Base-by-base conservation (phyloP, 345 rosid genomes). In the Erysimum cheiranthoides region DNA sequence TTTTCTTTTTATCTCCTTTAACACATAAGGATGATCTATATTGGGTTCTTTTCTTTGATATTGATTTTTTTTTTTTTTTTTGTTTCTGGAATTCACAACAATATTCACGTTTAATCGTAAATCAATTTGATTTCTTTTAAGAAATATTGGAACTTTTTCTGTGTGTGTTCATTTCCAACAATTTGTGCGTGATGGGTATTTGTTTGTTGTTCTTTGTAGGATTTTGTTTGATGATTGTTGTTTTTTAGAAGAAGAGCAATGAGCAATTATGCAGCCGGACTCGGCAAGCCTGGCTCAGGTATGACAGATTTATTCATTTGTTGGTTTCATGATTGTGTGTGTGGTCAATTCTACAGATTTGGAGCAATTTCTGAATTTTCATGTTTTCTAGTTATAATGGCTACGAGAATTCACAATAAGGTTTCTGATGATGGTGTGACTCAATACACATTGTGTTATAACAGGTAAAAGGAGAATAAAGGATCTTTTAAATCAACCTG, bases 401-500 rank as follows among this genome's bases (percentile, higher is more conserved):
- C 57, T 46, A 39, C 25, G 54, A 28, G 51, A 43, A 27, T 63
- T 10, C 18, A 53, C 36, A 27, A 10, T 12, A 6, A 40, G 18
- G 25, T 13, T 45, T 34, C 47, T 61, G 39, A 21, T 46, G 21
- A 13, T 45, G 73, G 31, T 69, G 32, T 14, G 51, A 16, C 12
- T 17, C 10, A 5, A 59, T 58, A 5, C n/a, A 70, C 57, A 34
- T 54, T 63, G 64, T 72, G 36, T 36, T 28, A 7, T 4, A 31
- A 52, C 52, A 77, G 75, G 80, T 63, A 77, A 77, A 70, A 77
- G 69, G 57, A 78, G 81, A 13, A 50, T 78, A 40, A 47, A 25
- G 0, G 80, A 77, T 63, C 77, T 88, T 47, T 68, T 87, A 78
- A 79, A 63, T 28, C 82, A 84, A 73, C 64, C 83, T 11, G 83